Conservation (phyloP, 1,284 basidiomycete species). For the Cystobasidiaceae sp. region DNA sequence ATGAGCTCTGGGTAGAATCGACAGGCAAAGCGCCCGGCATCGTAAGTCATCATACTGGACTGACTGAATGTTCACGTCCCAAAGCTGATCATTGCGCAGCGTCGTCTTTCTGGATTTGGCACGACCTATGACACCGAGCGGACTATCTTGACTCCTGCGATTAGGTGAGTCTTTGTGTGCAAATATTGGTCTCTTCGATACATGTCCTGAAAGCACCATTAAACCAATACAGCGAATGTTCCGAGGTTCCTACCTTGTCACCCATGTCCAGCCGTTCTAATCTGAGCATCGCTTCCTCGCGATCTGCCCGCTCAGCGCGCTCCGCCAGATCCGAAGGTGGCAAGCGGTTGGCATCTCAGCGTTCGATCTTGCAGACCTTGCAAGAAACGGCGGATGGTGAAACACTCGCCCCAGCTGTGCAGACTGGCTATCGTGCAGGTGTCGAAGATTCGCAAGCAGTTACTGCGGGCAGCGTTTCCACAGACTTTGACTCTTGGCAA, state of each 20-base stretch:
- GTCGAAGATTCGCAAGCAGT: background rate
- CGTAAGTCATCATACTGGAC: background rate
- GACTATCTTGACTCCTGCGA: background rate
- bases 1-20: constrained; percentile 24
- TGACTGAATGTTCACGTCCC: no score
- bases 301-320: constrained; percentile 1
- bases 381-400: background rate
- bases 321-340: background rate
- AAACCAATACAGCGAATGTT: constrained; percentile 8
- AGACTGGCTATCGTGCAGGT: background rate
- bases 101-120: background rate
- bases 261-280: constrained; percentile 13
- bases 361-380: constrained; percentile 6
- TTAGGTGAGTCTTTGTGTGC: constrained; percentile 2
- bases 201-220: background rate
- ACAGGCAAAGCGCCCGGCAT: constrained; percentile 19
- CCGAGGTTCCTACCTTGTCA: constrained; percentile 22
- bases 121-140: constrained; percentile 17
- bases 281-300: constrained; percentile 1
- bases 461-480: background rate
- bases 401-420: background rate
- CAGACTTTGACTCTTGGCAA: background rate
- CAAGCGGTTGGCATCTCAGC: background rate
- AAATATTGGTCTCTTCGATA: background rate
- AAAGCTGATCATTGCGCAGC: background rate